Conservation (phyloP, 2,329 filamentous ascomycete species). For the Teratosphaeria pseudoeucalypti region DNA sequence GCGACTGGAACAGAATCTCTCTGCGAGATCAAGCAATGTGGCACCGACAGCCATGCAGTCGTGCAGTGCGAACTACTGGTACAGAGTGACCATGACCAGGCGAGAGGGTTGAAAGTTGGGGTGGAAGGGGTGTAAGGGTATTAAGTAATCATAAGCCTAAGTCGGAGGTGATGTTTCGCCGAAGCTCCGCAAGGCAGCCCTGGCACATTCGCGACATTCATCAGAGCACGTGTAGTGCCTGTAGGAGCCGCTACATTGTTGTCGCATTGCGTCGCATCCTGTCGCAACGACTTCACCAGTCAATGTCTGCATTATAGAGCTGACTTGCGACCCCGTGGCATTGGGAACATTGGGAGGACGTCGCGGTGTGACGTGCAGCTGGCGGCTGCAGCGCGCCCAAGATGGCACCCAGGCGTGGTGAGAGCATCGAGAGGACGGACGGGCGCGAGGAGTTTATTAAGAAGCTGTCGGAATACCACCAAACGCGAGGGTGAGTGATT, state of each 20-base stretch:
- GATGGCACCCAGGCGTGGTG: constrained; percentile 39
- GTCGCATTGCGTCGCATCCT: neutral
- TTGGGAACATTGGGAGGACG: neutral
- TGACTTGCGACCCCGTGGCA: neutral
- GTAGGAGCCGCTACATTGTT: neutral
- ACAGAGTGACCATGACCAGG: neutral
- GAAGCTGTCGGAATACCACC: constrained; percentile 62
- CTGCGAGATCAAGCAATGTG: neutral
- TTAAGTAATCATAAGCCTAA: neutral
- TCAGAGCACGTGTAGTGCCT: neutral
- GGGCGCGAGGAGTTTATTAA: constrained; percentile 74
- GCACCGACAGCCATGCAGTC: neutral
- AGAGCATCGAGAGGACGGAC: constrained; percentile 38
- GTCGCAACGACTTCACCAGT: neutral
- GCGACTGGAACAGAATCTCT: neutral
- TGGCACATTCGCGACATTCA: neutral
- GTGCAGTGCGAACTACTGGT: neutral
- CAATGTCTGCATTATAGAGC: neutral
- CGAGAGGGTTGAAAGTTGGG: neutral
- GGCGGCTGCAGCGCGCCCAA: constrained; percentile 3
- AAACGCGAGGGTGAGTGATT: constrained; percentile 55
- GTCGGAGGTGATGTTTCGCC: neutral
- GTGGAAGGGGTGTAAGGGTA: neutral
- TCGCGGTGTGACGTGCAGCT: neutral
- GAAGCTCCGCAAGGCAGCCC: neutral